Percentiles rank a stretch among this genome's conserved stretches.
Evolutionary conservation across 495 filamentous ascomycete genomes (phyloP).

Genomic region (Aspergillus heteromorphus): DNA sequence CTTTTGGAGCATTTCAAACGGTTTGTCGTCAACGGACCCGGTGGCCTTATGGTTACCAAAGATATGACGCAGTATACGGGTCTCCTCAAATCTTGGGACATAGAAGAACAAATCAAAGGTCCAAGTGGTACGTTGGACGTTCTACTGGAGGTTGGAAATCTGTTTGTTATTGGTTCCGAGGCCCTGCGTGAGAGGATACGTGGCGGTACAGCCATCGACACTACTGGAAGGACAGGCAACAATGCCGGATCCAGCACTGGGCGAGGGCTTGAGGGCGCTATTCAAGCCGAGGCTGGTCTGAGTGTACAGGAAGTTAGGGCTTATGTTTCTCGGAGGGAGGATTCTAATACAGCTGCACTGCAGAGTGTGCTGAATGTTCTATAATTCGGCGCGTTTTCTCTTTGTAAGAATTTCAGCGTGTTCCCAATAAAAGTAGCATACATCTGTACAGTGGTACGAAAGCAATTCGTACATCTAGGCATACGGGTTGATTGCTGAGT

Average conservation of each 20-base stretch:
- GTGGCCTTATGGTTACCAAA: constrained; percentile 91
- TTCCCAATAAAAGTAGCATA: no score
- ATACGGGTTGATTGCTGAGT: no score
- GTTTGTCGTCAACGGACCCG: constrained; percentile 84
- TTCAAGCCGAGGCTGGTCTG: constrained; percentile 48
- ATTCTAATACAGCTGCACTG: constrained; percentile 71
- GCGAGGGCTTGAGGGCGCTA: constrained; percentile 17
- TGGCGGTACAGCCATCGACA: constrained; percentile 33
- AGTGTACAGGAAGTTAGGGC: constrained; percentile 68
- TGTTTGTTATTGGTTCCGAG: constrained; percentile 92
- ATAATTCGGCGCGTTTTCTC: no score
- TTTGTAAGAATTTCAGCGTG: no score
- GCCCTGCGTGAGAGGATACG: constrained; percentile 77
- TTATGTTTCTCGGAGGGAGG: constrained; percentile 77
- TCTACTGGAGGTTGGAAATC: constrained; percentile 85
- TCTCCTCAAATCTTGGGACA: constrained; percentile 72
- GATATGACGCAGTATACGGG: constrained; percentile 89
- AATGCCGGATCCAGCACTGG: constrained; percentile 15
- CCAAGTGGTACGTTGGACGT: constrained; percentile 72
- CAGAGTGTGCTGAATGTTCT: constrained; percentile 67
- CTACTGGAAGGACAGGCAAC: constrained; percentile 8
- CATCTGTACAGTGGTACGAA: no score
- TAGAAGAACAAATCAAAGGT: constrained; percentile 53
- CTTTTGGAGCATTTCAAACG: constrained; percentile 92
- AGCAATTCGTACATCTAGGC: no score